Percentiles rank a stretch among this genome's conserved stretches.
These are phyloP conservation scores for Cladorrhinum sp. DNA, from an alignment of 2,329 filamentous ascomycete genomes.

Conservation along the genomic window DNA sequence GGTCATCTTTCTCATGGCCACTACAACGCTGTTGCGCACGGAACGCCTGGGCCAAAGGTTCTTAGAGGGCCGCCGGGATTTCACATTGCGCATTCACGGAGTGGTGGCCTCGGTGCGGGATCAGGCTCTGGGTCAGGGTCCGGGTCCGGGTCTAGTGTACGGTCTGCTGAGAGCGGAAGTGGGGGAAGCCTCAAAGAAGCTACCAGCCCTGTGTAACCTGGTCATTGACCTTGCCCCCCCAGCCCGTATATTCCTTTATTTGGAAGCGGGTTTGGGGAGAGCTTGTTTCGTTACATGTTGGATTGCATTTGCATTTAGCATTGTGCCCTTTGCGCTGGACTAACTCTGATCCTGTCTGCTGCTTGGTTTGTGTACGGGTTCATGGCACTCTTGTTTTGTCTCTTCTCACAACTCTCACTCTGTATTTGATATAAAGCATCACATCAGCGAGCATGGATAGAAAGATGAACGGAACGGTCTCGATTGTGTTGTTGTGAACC, in stretches of 20 bases:
- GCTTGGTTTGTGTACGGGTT: neutral
- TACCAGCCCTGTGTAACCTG: conserved; percentile 42
- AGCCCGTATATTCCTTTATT: neutral
- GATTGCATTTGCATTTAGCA: neutral
- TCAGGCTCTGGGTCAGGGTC: conserved; percentile 29
- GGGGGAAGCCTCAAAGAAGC: conserved; percentile 51
- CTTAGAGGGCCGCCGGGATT: conserved; percentile 27
- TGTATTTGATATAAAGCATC: neutral
- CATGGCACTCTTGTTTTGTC: neutral
- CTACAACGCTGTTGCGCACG: conserved; percentile 5
- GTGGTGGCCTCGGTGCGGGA: conserved; percentile 21
- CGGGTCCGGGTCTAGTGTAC: conserved; percentile 31
- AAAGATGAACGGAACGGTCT: neutral
- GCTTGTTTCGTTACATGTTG: neutral
- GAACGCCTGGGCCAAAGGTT: conserved; percentile 10
- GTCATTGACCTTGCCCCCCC: neutral
- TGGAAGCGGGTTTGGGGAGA: neutral
- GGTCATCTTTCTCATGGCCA: conserved; percentile 14
- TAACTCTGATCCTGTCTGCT: neutral
- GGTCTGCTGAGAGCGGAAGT: conserved; percentile 45
- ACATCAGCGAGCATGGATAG: neutral
- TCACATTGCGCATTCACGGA: conserved; percentile 17
- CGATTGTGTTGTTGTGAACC: neutral
- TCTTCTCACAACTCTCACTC: neutral
- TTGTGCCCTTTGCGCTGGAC: neutral